Base-by-base conservation (phyloP, 768 basidiomycete species). In the Boletus insuetus region DNA sequence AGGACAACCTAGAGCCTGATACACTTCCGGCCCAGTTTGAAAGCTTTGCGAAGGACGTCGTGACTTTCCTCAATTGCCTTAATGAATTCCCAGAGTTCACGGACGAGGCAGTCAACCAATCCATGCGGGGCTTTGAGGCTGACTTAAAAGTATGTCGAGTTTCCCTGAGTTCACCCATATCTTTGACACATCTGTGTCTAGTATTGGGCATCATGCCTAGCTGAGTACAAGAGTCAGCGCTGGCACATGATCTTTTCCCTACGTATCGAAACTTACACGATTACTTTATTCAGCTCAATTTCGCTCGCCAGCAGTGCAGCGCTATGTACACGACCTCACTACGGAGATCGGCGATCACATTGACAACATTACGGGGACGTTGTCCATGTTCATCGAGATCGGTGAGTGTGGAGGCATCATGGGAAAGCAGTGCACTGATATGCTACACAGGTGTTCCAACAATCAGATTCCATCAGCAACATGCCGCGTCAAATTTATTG, bases 71-170 rank as follows among this genome's bases (percentile, higher is more conserved):
- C 37, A 75, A 79, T 19, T 79, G 79, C 55, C 66, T 82, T 47
- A 81, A 82, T 41, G 82, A 82, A 47, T 82, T 82, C 42, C 81
- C 81, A 1, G 81, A 82, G 63, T 82, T 81, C 48, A 77, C 73
- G 14, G 79, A 82, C 31, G 81, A 82, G 49, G 75, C 75, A 0
- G 74, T 82, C 40, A 80, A 82, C 53, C 69, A 75, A 22, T 79
- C 79, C 42, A 78, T 82, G 63, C 58, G 75, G 29, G 72, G 77
- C 1, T 76, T 83, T 14, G 78, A 82, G 58, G 78, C 74, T 1
- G 81, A 82, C 58, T 63, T 83, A 39, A 80, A 77, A 68, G 79
- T 77, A 59, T 19, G 70, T 59, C 20, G 6, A 37, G 3, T 63
- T 54, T 46, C 37, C 11, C 17, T 29, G 17, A n/a, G 32, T 46